Evolutionary conservation across 139 green algal species (phyloP).

Genomic region (Haematococcus lacustris): DNA sequence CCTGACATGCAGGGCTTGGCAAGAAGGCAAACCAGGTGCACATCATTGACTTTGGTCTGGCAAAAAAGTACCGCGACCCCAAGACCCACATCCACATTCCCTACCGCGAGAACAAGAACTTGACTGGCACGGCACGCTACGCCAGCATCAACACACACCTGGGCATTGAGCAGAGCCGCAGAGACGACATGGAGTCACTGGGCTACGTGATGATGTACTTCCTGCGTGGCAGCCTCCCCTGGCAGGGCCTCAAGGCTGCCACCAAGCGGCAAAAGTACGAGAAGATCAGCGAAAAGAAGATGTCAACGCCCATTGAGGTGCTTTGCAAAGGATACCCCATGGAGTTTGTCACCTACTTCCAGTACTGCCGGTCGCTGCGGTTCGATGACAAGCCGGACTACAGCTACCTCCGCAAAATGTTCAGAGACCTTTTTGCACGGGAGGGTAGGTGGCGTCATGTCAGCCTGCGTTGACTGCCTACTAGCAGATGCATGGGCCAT

Average conservation of each 20-base stretch:
- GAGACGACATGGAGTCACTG: conserved; percentile 92
- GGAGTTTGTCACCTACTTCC: conserved; percentile 97
- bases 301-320: conserved; percentile 95
- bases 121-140: conserved; percentile 96
- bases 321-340: conserved; percentile 95
- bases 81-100: conserved; percentile 99
- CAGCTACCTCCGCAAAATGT: conserved; percentile 95
- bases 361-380: conserved; percentile 80
- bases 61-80: conserved; percentile 98
- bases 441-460: conserved; percentile 52
- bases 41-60: conserved; percentile 99
- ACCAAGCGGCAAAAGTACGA: conserved; percentile 99
- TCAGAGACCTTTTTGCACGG: conserved; percentile 96
- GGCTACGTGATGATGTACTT: conserved; percentile 94
- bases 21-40: conserved; percentile 98
- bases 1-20: conserved; percentile 72
- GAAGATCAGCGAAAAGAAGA: conserved; percentile 99
- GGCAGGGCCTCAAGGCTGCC: conserved; percentile 93
- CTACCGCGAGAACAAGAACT: conserved; percentile 94
- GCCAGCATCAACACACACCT: conserved; percentile 99
- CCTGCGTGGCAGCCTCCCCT: conserved; percentile 89
- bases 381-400: conserved; percentile 99
- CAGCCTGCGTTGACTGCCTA: background rate
- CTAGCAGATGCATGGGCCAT: no score
- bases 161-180: conserved; percentile 92